phyloP scores from a whole-genome alignment of 2,329 filamentous ascomycete genomes.

The Didymellaceae sp. region DNA sequence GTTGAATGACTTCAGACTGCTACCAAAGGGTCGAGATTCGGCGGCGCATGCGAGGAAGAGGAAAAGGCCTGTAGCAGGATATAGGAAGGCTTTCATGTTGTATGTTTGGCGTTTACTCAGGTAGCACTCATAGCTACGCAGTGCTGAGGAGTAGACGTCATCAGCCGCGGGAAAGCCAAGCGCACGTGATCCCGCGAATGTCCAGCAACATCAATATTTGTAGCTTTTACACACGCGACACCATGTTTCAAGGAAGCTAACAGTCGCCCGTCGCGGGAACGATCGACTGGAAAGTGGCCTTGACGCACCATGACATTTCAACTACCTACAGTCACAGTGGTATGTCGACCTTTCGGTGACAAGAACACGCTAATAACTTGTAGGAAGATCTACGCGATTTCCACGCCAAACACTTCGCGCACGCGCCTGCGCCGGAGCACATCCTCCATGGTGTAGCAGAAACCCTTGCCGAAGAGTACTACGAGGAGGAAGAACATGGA shows the following conservation, averaged over 20 bases:
- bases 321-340: conserved; percentile 42
- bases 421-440: conserved; percentile 43
- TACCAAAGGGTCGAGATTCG: conserved; percentile 40
- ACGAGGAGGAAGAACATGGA: conserved; percentile 64
- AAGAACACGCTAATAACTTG: conserved; percentile 20
- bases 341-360: conserved; percentile 20
- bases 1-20: conserved; percentile 38
- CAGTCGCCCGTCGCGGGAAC: conserved; percentile 27
- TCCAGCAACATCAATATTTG: conserved; percentile 21
- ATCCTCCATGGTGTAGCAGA: conserved; percentile 36
- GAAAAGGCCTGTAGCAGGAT: conserved; percentile 38
- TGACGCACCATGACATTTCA: conserved; percentile 29
- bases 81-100: conserved; percentile 40
- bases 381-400: conserved; percentile 55
- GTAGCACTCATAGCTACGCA: conserved; percentile 19
- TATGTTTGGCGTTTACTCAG: conserved; percentile 10
- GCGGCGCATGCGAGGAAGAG: conserved; percentile 42
- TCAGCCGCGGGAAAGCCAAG: conserved; percentile 40
- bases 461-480: conserved; percentile 18
- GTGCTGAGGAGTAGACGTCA: conserved; percentile 42
- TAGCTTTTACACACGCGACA: conserved; percentile 8
- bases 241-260: conserved; percentile 26
- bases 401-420: conserved; percentile 53
- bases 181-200: conserved; percentile 40
- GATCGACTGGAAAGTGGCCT: not conserved